These are phyloP conservation scores for Amylostereum areolatum DNA, from an alignment of 1,284 basidiomycete genomes.

Conservation along the genomic window DNA sequence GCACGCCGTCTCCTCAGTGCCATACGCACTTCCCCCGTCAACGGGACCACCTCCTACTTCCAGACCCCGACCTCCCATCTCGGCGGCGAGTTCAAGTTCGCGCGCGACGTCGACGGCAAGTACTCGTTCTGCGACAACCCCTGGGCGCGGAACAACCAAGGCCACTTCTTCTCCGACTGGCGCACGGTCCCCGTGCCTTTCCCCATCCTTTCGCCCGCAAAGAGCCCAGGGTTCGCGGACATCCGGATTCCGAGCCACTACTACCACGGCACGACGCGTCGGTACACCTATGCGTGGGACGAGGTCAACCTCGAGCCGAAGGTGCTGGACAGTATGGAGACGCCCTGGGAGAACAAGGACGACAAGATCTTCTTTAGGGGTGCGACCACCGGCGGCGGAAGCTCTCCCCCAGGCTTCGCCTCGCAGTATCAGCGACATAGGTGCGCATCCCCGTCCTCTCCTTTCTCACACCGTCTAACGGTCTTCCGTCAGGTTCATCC, in stretches of 20 bases:
- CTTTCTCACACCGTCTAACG: background rate
- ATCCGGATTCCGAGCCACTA: conserved; percentile 93
- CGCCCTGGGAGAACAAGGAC: conserved; percentile 74
- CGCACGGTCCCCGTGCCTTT: conserved; percentile 79
- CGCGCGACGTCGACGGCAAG: conserved; percentile 48
- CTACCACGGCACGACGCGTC: conserved; percentile 77
- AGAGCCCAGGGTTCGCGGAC: conserved; percentile 78
- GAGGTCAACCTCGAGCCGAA: conserved; percentile 62
- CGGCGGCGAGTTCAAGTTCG: conserved; percentile 59
- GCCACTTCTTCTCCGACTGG: conserved; percentile 96
- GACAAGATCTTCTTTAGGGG: conserved; percentile 82
- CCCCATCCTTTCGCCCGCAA: conserved; percentile 88
- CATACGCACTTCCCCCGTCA: conserved; percentile 40
- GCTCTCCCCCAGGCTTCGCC: conserved; percentile 78
- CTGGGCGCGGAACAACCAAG: conserved; percentile 79
- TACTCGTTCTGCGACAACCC: conserved; percentile 80
- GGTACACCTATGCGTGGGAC: conserved; percentile 92
- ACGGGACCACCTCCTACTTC: conserved; percentile 22
- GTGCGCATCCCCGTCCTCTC: conserved; percentile 28
- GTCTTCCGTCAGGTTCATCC: conserved; percentile 53
- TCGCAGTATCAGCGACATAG: conserved; percentile 86
- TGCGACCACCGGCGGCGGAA: conserved; percentile 89
- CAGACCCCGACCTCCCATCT: conserved; percentile 19
- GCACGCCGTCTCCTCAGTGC: conserved; percentile 82
- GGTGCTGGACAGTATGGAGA: conserved; percentile 75